Percentiles rank a stretch among this genome's conserved stretches.
Evolutionary conservation across 1,139 yeast species (phyloP).

Genomic region (Yamadazyma diospyri): DNA sequence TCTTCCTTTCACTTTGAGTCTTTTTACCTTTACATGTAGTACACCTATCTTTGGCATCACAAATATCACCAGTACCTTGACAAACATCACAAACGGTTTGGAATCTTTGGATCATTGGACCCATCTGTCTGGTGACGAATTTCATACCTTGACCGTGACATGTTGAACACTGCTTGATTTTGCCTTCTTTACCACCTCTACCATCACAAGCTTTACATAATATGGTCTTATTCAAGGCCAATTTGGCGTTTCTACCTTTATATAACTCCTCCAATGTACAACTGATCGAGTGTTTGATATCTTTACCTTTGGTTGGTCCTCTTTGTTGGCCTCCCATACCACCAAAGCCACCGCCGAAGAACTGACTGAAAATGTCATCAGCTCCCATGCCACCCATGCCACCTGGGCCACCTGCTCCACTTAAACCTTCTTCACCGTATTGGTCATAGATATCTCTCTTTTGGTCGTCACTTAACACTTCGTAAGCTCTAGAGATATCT

Average conservation of each 20-base stretch:
- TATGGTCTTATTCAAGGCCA: conserved; percentile 89
- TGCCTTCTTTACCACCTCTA: conserved; percentile 92
- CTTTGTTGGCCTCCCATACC: conserved; percentile 60
- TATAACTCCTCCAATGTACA: conserved; percentile 90
- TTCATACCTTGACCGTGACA: conserved; percentile 92
- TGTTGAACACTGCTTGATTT: conserved; percentile 79
- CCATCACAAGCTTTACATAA: conserved; percentile 90
- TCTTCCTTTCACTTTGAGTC: conserved; percentile 83
- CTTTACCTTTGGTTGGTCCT: conserved; percentile 88
- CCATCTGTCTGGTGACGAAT: conserved; percentile 97
- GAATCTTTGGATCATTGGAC: conserved; percentile 98
- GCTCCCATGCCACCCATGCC: conserved; percentile 78
- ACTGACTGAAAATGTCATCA: conserved; percentile 88
- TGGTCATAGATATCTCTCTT: conserved; percentile 88
- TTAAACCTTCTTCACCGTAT: conserved; percentile 90
- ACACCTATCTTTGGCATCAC: conserved; percentile 89
- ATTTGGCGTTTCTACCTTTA: conserved; percentile 92
- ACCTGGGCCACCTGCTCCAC: conserved; percentile 67
- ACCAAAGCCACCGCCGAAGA: conserved; percentile 71
- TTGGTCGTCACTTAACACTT: conserved; percentile 77
- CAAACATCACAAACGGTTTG: conserved; percentile 93
- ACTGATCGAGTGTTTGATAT: conserved; percentile 82
- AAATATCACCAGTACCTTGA: conserved; percentile 87
- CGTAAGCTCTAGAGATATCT: conserved; percentile 89
- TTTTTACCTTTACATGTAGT: conserved; percentile 85